Evolutionary conservation across 1,284 basidiomycete genomes (phyloP).

Genomic region (Ceratobasidium theobromae): DNA sequence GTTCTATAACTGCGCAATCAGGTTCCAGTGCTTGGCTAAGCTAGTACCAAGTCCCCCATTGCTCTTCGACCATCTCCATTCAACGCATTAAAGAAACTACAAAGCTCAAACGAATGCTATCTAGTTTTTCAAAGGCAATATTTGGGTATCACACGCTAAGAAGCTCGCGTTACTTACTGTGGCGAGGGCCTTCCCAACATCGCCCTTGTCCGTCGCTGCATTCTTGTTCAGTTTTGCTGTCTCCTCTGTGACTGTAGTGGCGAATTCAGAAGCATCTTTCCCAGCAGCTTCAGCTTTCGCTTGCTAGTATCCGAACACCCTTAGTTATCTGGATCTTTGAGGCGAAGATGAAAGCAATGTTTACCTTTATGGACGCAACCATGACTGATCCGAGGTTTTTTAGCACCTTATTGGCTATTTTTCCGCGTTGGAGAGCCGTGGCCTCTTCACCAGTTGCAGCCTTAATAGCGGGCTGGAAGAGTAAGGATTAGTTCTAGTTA

Average conservation of each 20-base stretch:
- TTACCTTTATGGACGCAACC: constrained; percentile 47
- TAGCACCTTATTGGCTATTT: constrained; percentile 57
- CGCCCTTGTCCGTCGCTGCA: constrained; percentile 44
- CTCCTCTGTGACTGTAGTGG: constrained; percentile 42
- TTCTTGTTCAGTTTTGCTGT: constrained; percentile 46
- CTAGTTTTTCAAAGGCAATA: constrained; percentile 5
- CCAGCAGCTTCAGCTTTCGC: constrained; percentile 47
- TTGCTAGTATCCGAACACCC: constrained; percentile 39
- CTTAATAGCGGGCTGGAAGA: not conserved
- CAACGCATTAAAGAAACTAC: constrained; percentile 17
- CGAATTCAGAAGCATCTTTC: constrained; percentile 42
- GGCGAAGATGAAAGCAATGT: not conserved
- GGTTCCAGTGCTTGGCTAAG: too few relatives aligned
- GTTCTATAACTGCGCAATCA: too few relatives aligned
- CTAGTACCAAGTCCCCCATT: not conserved
- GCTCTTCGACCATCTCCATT: constrained; percentile 20
- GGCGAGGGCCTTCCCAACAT: constrained; percentile 39
- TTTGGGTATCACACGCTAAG: not conserved
- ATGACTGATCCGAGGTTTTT: constrained; percentile 51
- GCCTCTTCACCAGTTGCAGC: constrained; percentile 38
- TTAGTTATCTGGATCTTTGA: not conserved
- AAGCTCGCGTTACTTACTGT: not conserved
- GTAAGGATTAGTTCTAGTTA: not conserved
- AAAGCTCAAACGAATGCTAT: not conserved
- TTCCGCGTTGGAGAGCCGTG: constrained; percentile 49